Evolutionary conservation across 495 filamentous ascomycete genomes (phyloP).

Genomic region (Paragyromitra xinjiangensis): DNA sequence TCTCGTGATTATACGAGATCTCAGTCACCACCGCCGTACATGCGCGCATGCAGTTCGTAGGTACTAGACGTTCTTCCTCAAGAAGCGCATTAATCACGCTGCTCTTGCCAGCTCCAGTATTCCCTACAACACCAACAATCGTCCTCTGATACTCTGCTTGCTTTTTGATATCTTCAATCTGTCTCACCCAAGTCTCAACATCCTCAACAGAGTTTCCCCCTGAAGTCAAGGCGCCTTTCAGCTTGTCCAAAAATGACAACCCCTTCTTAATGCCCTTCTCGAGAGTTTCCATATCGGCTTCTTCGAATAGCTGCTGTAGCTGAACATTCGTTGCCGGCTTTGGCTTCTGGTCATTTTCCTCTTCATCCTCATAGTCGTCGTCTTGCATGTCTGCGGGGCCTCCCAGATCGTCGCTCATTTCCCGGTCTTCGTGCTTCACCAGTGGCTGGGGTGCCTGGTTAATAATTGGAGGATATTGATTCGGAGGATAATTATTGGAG

Average conservation of each 20-base stretch:
- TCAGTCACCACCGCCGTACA: constrained; percentile 74
- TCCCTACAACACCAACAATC: constrained; percentile 68
- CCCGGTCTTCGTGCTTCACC: constrained; percentile 33
- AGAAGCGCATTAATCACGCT: constrained; percentile 70
- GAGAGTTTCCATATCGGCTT: constrained; percentile 59
- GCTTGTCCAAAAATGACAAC: constrained; percentile 57
- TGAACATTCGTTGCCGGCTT: constrained; percentile 51
- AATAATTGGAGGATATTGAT: neutral
- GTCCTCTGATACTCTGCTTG: constrained; percentile 62
- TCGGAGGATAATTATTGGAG: neutral
- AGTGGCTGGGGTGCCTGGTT: neutral
- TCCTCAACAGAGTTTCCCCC: constrained; percentile 25
- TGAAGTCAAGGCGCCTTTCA: constrained; percentile 52
- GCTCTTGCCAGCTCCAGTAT: constrained; percentile 69
- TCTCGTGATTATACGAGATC: constrained; percentile 70
- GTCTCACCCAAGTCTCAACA: constrained; percentile 61
- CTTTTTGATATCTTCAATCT: constrained; percentile 60
- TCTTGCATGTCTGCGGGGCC: constrained; percentile 8
- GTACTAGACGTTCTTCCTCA: constrained; percentile 64
- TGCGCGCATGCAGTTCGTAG: constrained; percentile 70
- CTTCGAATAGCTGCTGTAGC: constrained; percentile 59
- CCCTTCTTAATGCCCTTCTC: constrained; percentile 61
- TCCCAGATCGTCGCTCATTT: constrained; percentile 29
- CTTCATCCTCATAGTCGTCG: constrained; percentile 23
- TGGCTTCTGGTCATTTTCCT: constrained; percentile 31